Evolutionary conservation across 1,139 yeast genomes (phyloP).

Genomic region (Saccharomyces pastorianus): DNA sequence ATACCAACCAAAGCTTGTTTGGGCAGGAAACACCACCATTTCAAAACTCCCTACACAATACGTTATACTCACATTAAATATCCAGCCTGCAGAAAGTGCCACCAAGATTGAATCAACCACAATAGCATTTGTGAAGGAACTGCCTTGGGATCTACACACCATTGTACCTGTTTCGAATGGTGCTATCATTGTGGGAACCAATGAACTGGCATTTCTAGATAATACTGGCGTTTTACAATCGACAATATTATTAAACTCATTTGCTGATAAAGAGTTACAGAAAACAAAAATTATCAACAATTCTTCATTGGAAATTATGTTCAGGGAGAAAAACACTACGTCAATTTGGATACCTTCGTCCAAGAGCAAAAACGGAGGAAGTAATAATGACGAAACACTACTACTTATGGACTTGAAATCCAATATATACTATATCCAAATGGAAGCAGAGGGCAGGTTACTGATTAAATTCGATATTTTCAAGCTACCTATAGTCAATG

Average conservation of each 20-base stretch:
- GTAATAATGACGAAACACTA: constrained; percentile 17
- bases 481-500: constrained; percentile 28
- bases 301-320: constrained; percentile 18
- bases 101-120: constrained; percentile 17
- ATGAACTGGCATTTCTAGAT: constrained; percentile 72
- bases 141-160: constrained; percentile 70
- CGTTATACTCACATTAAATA: constrained; percentile 19
- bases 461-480: constrained; percentile 25
- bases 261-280: constrained; percentile 19
- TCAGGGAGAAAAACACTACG: constrained; percentile 14
- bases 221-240: constrained; percentile 51
- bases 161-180: constrained; percentile 67
- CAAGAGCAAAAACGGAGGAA: constrained; percentile 4
- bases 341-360: constrained; percentile 15
- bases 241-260: constrained; percentile 22
- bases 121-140: constrained; percentile 30
- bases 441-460: constrained; percentile 28
- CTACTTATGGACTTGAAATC: constrained; percentile 24
- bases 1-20: constrained; percentile 54
- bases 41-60: constrained; percentile 21
- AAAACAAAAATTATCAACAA: constrained; percentile 23
- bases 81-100: constrained; percentile 8
- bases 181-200: constrained; percentile 62
- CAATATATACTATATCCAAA: constrained; percentile 22
- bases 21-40: constrained; percentile 55